Conservation (phyloP, 805 yeast species). For the Wickerhamiella sergipiensis region DNA sequence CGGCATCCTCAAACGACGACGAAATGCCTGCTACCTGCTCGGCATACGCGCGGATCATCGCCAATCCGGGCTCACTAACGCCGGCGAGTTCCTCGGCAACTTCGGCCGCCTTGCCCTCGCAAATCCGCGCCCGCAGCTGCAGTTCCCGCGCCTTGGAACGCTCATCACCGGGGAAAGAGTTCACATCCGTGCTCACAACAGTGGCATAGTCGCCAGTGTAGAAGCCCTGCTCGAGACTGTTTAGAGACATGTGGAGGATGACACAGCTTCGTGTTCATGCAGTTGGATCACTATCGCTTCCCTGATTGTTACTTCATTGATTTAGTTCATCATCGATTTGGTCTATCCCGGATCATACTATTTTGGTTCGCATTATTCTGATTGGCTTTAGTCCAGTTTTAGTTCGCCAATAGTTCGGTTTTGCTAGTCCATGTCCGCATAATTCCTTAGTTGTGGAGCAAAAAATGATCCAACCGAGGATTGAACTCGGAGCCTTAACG, state of each 20-base stretch:
- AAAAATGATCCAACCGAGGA: constrained; percentile 18
- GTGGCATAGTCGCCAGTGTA: constrained; percentile 28
- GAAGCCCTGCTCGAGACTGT: constrained; percentile 27
- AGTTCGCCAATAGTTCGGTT: too few species aligned
- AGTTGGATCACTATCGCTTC: too few species aligned
- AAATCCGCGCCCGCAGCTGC: constrained; percentile 27
- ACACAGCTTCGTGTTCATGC: background rate
- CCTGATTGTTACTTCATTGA: too few species aligned
- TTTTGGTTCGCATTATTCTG: too few species aligned
- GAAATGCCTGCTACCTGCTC: constrained; percentile 10
- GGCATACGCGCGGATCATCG: constrained; percentile 19
- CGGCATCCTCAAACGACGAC: constrained; percentile 9
- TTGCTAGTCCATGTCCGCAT: too few species aligned
- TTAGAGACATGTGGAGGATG: constrained; percentile 16
- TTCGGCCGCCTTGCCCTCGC: constrained; percentile 21
- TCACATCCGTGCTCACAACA: constrained; percentile 21
- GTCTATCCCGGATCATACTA: too few species aligned
- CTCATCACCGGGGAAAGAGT: constrained; percentile 15
- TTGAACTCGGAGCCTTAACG: constrained; percentile 20
- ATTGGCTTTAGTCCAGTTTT: too few species aligned
- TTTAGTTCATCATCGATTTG: too few species aligned
- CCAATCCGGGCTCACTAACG: constrained; percentile 16
- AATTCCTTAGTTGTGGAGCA: too few species aligned
- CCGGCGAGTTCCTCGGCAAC: constrained; percentile 20
- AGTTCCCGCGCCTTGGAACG: constrained; percentile 22